A percentile compares a stretch with the other conserved stretches of the same genome.
Conservation (phyloP, 2,329 filamentous ascomycete species). For the Corniculantispora saksenae region DNA sequence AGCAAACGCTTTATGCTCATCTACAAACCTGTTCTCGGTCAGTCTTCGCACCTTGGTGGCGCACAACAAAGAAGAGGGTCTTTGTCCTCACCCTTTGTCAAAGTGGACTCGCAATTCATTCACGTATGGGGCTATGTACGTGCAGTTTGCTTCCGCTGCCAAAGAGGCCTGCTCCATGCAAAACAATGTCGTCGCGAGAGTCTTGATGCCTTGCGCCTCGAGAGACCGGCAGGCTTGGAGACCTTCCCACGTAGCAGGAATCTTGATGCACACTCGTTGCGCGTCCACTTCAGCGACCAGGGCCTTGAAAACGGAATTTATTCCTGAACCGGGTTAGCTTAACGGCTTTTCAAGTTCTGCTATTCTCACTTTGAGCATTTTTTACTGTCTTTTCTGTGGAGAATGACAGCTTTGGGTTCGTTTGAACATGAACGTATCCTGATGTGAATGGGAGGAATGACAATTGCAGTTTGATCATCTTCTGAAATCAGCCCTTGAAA, state of each 20-base stretch:
- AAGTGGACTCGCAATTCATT: slow-evolving; percentile 67
- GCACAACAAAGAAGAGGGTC: background rate
- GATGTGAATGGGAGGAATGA: slow-evolving; percentile 46
- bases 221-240: slow-evolving; percentile 59
- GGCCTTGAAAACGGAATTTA: background rate
- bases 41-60: background rate
- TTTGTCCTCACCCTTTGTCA: slow-evolving; percentile 43
- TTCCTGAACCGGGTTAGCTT: background rate
- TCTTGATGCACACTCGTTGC: slow-evolving; percentile 61
- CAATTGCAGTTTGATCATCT: background rate
- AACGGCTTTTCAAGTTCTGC: too few relatives aligned
- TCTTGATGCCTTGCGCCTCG: slow-evolving; percentile 55
- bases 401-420: slow-evolving; percentile 58
- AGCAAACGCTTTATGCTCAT: slow-evolving; percentile 50
- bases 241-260: slow-evolving; percentile 64
- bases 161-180: slow-evolving; percentile 60
- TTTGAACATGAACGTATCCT: slow-evolving; percentile 59
- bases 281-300: background rate
- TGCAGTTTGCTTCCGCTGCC: slow-evolving; percentile 58
- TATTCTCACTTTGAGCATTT: slow-evolving; percentile 33
- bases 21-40: slow-evolving; percentile 42
- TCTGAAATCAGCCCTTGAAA: background rate
- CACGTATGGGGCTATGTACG: slow-evolving; percentile 66
- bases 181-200: slow-evolving; percentile 64
- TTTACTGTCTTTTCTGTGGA: slow-evolving; percentile 48